phyloP scores from a whole-genome alignment of 2,329 filamentous ascomycete species.

The Fusarium algeriense region DNA sequence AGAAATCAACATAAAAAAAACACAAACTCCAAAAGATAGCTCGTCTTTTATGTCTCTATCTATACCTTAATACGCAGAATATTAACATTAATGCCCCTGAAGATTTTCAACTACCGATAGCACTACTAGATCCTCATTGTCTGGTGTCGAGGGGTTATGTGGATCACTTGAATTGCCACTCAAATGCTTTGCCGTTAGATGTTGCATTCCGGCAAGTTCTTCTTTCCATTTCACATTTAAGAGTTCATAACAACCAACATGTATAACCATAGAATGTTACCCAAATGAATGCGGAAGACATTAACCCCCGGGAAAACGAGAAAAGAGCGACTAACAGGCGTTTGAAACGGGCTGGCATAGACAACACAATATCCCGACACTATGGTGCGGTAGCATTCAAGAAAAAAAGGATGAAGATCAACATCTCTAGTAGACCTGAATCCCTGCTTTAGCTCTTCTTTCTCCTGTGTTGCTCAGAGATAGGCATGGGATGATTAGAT shows the following conservation, averaged over 20 bases:
- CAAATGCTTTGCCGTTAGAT: neutral
- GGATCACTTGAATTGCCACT: neutral
- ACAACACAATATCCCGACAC: neutral
- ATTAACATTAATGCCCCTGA: constrained; percentile 10
- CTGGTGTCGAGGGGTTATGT: neutral
- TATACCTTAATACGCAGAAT: neutral
- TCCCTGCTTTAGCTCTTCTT: neutral
- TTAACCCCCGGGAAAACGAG: neutral
- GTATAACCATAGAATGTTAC: neutral
- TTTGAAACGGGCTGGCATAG: constrained; percentile 6
- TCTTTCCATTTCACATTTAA: neutral
- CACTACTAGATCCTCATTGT: neutral
- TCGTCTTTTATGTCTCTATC: constrained; percentile 1
- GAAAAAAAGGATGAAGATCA: constrained; percentile 17
- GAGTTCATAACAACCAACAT: neutral
- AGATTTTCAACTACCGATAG: constrained; percentile 14
- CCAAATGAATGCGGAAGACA: neutral
- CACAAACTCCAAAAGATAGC: neutral
- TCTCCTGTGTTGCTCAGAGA: neutral
- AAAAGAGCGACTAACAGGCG: neutral
- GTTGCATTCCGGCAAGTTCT: constrained; percentile 5
- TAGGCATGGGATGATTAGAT: neutral
- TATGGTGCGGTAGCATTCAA: constrained; percentile 12
- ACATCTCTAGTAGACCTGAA: constrained; percentile 6
- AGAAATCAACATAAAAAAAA: neutral